Evolutionary conservation across 2,329 filamentous ascomycete species (phyloP), one percentile per base, ranked within the genome.

Genomic region (Thielaviopsis ethacetica): DNA sequence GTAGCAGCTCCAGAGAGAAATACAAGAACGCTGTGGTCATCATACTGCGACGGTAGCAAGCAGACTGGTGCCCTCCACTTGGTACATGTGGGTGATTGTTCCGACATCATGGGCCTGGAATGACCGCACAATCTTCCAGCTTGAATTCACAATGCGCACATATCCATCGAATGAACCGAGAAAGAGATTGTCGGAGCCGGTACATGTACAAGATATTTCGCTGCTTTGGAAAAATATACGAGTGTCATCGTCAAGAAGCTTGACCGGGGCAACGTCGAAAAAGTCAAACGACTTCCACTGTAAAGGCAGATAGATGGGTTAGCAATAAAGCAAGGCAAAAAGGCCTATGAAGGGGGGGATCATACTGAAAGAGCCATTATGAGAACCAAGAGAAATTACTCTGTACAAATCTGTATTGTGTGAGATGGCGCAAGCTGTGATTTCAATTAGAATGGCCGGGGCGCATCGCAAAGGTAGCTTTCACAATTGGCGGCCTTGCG

Each of bases 261-360:
- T 83, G 71, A 96, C 84, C 69, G 87, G 85, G 69, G 83, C 83
- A 71, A 95, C 89, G 73, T 96, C 89, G 81, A 98, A 97, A 84
- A 98, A 98, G 79, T 95, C 91, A 76, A 98, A 98, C 66, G 86
- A 85, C 86, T 96, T 96, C 91, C 93, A 97, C 91, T 95, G 65
- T 21, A 10, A 49, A 24, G 10, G 41, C 38, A 53, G n/a, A n/a
- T 22, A 53, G n/a, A n/a, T 22, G 15, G 12, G 52, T 58, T 54
- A 58, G 59, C 30, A 27, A 27, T 15, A 30, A 21, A 24, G 1
- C 5, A 51, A 12, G 13, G 13, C 21, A 26, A 24, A 5, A 15
- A 26, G 21, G 4, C 6, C 49, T 24, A 13, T 22, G 30, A 34
- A 52, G 24, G n/a, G 21, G 21, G 21, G 7, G 5, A 24, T 41